These are phyloP conservation scores for Trypethelium eluteriae DNA, from an alignment of 495 filamentous ascomycete genomes.

Conservation along the genomic window DNA sequence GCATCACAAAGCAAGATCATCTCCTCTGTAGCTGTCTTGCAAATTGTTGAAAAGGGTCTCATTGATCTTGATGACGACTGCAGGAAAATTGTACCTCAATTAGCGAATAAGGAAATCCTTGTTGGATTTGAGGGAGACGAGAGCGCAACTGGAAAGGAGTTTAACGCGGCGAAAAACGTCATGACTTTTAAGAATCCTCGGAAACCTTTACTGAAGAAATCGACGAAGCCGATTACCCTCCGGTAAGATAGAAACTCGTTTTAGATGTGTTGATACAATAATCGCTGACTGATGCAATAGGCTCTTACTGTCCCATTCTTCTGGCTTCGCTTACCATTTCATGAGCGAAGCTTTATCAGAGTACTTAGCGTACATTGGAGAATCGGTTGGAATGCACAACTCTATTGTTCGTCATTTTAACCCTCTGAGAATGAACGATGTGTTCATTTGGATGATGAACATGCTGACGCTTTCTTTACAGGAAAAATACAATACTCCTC, in stretches of 20 bases:
- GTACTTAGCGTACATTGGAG: background rate
- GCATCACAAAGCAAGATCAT: constrained; percentile 34
- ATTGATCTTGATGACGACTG: constrained; percentile 32
- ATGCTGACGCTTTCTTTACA: constrained; percentile 6
- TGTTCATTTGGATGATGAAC: background rate
- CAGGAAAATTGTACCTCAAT: constrained; percentile 27
- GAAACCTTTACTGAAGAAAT: constrained; percentile 19
- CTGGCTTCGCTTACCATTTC: constrained; percentile 21
- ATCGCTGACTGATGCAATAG: constrained; percentile 7
- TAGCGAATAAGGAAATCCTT: constrained; percentile 25
- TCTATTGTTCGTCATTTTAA: background rate
- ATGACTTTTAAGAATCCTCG: background rate
- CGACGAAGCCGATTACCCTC: constrained; percentile 20
- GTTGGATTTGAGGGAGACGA: constrained; percentile 21
- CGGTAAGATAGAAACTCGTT: constrained; percentile 13
- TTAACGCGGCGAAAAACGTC: background rate
- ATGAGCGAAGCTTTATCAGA: background rate
- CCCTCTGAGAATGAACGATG: too few relatives aligned
- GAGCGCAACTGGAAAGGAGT: constrained; percentile 2
- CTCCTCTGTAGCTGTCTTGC: constrained; percentile 30
- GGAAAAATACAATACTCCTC: constrained; percentile 23
- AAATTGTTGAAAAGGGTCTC: constrained; percentile 31
- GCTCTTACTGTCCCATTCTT: constrained; percentile 25
- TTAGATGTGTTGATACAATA: background rate
- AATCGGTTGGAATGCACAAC: background rate